Evolutionary conservation across 2,329 filamentous ascomycete species (phyloP), one percentile per base, ranked within the genome.

Genomic region (Trichoderma atrobrunneum): DNA sequence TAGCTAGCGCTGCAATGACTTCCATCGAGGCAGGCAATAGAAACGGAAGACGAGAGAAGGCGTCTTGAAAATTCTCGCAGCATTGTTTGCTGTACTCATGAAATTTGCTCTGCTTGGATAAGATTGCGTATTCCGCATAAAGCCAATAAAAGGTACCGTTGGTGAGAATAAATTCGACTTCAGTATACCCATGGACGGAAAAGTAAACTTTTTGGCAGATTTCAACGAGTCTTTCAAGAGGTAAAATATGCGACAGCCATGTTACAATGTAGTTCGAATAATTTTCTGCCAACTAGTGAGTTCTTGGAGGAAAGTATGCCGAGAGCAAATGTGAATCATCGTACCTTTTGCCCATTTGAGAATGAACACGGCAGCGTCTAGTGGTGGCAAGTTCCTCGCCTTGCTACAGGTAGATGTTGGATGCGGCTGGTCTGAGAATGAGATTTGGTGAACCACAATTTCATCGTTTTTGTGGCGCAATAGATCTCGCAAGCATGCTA

Each of bases 301-400:
- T 26, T 7, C 34, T 28, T 16, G 24, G 12, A 10, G 39, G 21
- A 4, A 34, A 34, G 10, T 8, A 43, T 7, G 26, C 39, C 7
- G n/a, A 11, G 43, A 21, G n/a, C 5, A 12, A 21, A 21, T n/a
- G 4, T 51, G 4, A 48, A 18, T 21, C 43, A 5, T 14, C 60
- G 14, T 62, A 62, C 60, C 60, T 62, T 62, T 62, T 62, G 60
- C 60, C 60, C 34, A 62, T 62, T 21, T 62, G 7, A 62, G 60
- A 62, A 62, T n/a, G 16, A 43, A 62, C 21, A 62, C 60, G 21
- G 60, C 34, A 7, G 32, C 34, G 3, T 43, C 60, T 5, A 62
- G 26, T 24, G 60, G 60, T 16, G 60, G 32, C 34, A 62, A 14
- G 12, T 12, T 28, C 14, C 12, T 28, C 16, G 21, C 26, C 60